Evolutionary conservation across 805 yeast species (phyloP), one percentile per base, ranked within the genome.

Genomic region (Kuraishia hungarica): DNA sequence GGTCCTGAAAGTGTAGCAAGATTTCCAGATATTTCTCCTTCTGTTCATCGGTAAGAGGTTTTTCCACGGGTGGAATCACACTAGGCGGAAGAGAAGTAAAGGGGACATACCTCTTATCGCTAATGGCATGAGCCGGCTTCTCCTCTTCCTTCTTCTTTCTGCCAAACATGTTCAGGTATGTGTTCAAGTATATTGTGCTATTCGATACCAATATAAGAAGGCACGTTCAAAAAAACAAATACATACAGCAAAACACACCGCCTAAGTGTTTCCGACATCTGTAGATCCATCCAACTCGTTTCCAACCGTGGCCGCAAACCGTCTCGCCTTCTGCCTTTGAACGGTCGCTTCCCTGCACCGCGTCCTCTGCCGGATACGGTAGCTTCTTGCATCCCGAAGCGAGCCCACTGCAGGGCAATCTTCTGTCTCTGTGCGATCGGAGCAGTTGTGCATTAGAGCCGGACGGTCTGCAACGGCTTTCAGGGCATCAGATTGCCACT

Each of bases 11-110:
- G 69, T 89, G 83, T 51, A 72, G 67, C 55, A 85, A 72, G 2
- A 92, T 87, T n/a, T 68, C 65, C n/a, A 70, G 59, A 64, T 86
- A 92, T 71, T 84, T 85, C 22, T 66, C 68, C 59, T 75, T 68
- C 67, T 94, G 86, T 26, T 78, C 84, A 1, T 65, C 65, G 1
- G 80, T 72, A 48, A 92, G 73, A 28, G 70, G 54, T 48, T 60
- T 64, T n/a, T 47, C 48, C 62, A 24, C 66, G 65, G 86, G 86
- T 1, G 87, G 82, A 28, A 69, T 71, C 52, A 86, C 69, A 29
- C 69, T 65, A 0, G 70, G 63, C 10, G 87, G 82, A 1, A 89
- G 82, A 6, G 62, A 65, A 39, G 73, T 76, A 61, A 89, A 85
- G 1, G 96, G 96, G 52, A 66, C 58, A 28, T 43, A 43, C 17